Base-by-base conservation (phyloP, 1,284 basidiomycete species). In the Irpex lacteus region DNA sequence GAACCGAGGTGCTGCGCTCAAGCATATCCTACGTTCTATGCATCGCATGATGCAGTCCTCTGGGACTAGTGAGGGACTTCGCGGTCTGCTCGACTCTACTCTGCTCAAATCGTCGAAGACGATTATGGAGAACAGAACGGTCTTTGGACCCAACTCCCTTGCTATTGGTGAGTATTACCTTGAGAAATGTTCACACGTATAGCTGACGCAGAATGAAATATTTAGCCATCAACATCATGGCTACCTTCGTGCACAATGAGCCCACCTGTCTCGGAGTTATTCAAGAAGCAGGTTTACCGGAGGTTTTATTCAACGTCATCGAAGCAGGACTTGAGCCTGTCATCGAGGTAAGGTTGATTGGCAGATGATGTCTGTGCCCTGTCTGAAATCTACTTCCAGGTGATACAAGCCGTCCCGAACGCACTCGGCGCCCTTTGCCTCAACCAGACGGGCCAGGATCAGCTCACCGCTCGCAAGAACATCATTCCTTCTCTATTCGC, bases 221-320 rank as follows among this genome's bases (percentile, higher is more conserved):
- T 60, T 18, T 72, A 93, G 95, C 95, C 1, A 95, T 98, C 81
- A 97, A 97, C 77, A 94, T 98, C 74, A 96, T 98, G 90, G 90
- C 97, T 4, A 96, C 96, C 0, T 98, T 99, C 75, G 91, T 99
- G 15, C 97, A 99, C 82, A 99, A 98, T 72, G 98, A 99, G 77
- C 98, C 98, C 8, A 98, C 97, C 0, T 98, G 95, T 11, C 81
- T 99, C 63, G 81, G 87, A 1, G 92, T 96, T 60, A 90, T 99
- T 47, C 98, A 99, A 76, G 98, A 99, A 76, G 86, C 89, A 58
- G 88, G 91, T 32, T 77, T 99, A 2, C 98, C 98, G 0, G 94
- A 97, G 72, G 85, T 89, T 0, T 94, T 99, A 69, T 98, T 96
- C 75, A 84, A 86, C 63, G 85, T 91, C 4, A 86, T 99, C 61